Base-by-base conservation (phyloP, 257 asterid genomes). In the Dorcoceras hygrometricum region DNA sequence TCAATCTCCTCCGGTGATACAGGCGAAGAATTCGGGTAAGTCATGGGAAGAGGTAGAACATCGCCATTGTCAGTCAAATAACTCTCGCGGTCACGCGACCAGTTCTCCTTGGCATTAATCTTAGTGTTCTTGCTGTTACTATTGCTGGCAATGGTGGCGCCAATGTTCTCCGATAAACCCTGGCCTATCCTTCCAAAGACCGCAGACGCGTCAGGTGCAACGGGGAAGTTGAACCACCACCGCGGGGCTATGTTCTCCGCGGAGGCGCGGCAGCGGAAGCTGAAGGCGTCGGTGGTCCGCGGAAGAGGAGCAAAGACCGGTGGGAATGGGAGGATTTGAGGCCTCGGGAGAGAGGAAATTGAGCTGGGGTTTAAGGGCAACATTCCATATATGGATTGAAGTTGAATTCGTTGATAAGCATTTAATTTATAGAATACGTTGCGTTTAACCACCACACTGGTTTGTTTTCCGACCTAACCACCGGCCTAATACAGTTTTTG, bases 71-170 rank as follows among this genome's bases (percentile, higher is more conserved):
- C 97, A n/a, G 77, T 64, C 70, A 90, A 73, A 66, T 90, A 90
- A 75, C 97, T 90, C 77, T 90, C 97, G 4, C 91, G 79, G 58
- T 84, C 74, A 23, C 97, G 80, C 32, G 97, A 87, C 97, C 97
- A 90, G 50, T 69, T 84, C 77, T 86, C 94, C 57, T 78, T 90
- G 5, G 95, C 91, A 67, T 81, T 83, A 31, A 76, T 81, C 72
- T 84, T 83, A 10, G 84, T 65, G 56, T 73, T 67, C 69, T 75
- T 81, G 22, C 59, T 78, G 23, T 34, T 65, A 19, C 23, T 27
- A 19, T 65, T 39, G 34, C 71, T 64, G 48, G 78, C 54, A 62
- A 23, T 65, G 18, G 79, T 50, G 1, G 80, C 27, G 34, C 67
- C 76, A 27, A 66, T 51, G 43, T 57, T 58, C 48, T 72, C 84